A percentile compares a stretch with the other conserved stretches of the same genome.
phyloP scores from a whole-genome alignment of 73 alveolate genomes.

The Breviolum minutum region DNA sequence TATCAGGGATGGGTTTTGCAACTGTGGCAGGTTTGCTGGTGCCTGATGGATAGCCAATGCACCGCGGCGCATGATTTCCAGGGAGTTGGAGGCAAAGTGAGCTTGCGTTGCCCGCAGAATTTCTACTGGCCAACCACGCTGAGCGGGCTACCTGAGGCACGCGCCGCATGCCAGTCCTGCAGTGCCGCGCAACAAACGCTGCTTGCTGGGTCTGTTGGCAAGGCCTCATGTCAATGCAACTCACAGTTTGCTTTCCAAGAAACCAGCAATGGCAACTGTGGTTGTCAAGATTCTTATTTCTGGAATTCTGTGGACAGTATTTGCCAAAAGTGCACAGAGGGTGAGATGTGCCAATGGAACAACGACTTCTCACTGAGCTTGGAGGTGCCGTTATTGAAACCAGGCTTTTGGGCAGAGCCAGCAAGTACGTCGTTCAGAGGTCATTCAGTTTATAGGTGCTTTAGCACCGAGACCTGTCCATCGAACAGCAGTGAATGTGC shows the following conservation, averaged over 20 bases:
- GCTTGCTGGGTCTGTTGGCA: background rate
- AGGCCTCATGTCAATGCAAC: background rate
- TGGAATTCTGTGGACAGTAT: background rate
- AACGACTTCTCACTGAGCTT: background rate
- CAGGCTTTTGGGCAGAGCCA: conserved; percentile 16
- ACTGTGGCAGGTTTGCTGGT: too few relatives aligned
- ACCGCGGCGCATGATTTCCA: too few relatives aligned
- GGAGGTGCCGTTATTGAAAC: background rate
- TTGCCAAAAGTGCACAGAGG: background rate
- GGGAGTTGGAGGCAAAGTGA: too few relatives aligned
- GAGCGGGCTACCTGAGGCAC: background rate
- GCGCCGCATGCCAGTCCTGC: background rate
- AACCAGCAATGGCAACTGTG: background rate
- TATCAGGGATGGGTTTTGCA: too few relatives aligned
- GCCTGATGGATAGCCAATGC: too few relatives aligned
- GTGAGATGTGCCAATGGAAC: background rate
- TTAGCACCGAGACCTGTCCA: background rate
- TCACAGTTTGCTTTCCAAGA: background rate
- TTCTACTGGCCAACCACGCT: background rate
- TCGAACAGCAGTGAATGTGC: background rate
- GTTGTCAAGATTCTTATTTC: background rate
- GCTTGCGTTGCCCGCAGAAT: background rate
- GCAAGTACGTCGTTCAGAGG: background rate
- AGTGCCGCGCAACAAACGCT: background rate
- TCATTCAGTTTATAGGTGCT: background rate